Conservation (phyloP, 768 basidiomycete genomes). For the Jaapia argillacea region DNA sequence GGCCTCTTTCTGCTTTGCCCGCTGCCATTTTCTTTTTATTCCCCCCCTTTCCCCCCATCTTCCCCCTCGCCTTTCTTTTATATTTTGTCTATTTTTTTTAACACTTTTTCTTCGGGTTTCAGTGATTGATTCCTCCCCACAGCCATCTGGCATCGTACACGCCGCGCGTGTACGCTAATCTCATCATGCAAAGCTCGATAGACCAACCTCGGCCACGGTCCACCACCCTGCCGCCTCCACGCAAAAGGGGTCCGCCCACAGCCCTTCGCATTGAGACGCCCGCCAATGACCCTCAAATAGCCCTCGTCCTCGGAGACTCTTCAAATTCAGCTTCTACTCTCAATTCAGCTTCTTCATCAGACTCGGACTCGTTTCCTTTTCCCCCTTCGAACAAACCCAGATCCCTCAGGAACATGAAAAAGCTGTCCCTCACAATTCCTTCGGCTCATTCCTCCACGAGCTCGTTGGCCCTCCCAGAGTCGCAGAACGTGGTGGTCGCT, state of each 20-base stretch:
- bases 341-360: slow-evolving; percentile 29
- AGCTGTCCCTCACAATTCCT: slow-evolving; percentile 58
- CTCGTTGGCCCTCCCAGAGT: slow-evolving; percentile 33
- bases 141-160: slow-evolving; percentile 20
- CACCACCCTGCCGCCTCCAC: slow-evolving; percentile 22
- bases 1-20: no score
- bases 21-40: no score
- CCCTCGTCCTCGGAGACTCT: slow-evolving; percentile 33
- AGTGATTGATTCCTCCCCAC: slow-evolving; percentile 16
- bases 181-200: slow-evolving; percentile 20
- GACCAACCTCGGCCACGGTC: slow-evolving; percentile 18
- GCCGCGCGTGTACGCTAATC: slow-evolving; percentile 28
- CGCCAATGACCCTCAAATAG: slow-evolving; percentile 35
- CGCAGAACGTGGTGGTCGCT: slow-evolving; percentile 20
- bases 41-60: no score
- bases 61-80: no score
- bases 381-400: slow-evolving; percentile 32
- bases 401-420: slow-evolving; percentile 62
- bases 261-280: slow-evolving; percentile 52
- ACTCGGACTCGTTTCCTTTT: slow-evolving; percentile 43
- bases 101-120: slow-evolving; percentile 8
- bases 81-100: slow-evolving; percentile 8
- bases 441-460: slow-evolving; percentile 48
- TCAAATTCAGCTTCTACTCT: slow-evolving; percentile 36
- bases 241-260: slow-evolving; percentile 43